Evolutionary conservation across 179 eudicot genomes (phyloP).

Genomic region (Drosera spatulata): DNA sequence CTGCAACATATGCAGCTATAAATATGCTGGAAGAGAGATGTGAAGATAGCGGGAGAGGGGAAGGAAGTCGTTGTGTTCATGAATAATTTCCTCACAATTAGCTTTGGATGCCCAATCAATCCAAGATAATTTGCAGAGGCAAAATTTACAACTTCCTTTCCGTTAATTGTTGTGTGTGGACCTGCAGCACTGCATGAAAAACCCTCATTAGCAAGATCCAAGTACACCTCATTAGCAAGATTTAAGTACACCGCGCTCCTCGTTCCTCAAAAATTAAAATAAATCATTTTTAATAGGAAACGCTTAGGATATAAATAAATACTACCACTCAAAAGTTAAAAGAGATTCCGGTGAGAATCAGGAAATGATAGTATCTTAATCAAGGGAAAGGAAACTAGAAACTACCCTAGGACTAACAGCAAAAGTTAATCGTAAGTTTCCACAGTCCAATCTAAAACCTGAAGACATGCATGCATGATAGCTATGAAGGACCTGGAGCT

Average conservation of each 20-base stretch:
- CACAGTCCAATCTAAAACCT: neutral
- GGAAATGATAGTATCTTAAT: too few relatives aligned
- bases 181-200: conserved; percentile 72
- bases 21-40: too few relatives aligned
- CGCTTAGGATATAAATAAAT: too few relatives aligned
- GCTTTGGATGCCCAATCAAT: conserved; percentile 60
- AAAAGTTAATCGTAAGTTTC: too few relatives aligned
- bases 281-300: neutral
- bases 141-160: conserved; percentile 84
- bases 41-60: too few relatives aligned
- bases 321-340: too few relatives aligned
- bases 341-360: too few relatives aligned
- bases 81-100: conserved; percentile 43
- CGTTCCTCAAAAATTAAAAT: neutral
- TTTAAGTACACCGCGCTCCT: too few relatives aligned
- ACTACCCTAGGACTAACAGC: too few relatives aligned
- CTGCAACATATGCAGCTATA: conserved; percentile 20
- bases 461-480: neutral
- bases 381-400: too few relatives aligned
- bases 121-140: conserved; percentile 96
- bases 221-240: too few relatives aligned
- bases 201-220: neutral
- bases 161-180: conserved; percentile 67
- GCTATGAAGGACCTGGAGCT: neutral
- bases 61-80: neutral